Evolutionary conservation across 2,329 filamentous ascomycete species (phyloP), one percentile per base, ranked within the genome.

Genomic region (Cladosporium phlei): DNA sequence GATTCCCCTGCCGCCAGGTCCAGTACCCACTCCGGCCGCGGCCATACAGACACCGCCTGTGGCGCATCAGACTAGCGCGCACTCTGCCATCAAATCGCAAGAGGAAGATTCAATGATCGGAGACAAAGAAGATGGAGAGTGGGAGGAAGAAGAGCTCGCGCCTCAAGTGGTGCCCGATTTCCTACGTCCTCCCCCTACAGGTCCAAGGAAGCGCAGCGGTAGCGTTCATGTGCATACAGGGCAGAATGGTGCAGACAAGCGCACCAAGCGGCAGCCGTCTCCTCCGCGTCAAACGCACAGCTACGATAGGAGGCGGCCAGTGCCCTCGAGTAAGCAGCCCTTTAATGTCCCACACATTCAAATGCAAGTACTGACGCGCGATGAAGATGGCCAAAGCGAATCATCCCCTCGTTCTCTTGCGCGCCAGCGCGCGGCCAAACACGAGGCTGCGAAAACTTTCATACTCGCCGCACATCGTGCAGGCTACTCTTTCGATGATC

Each of bases 401-500:
- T 37, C 42, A 14, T 24, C 32, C 21, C 44, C 52, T 22, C 38
- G 37, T 40, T 37, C 47, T 21, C 16, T 40, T 16, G 20, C 38
- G 17, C 34, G 34, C 24, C 32, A 33, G 22, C 34, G 27, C 14
- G 40, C 47, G 37, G 37, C 43, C 21, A 49, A 49, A 28, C 47
- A 52, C 14, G 50, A 52, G 7, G 48, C 53, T 9, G 50, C 56
- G n/a, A 55, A 52, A 27, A 44, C 38, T 3, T 63, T 65, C 32
- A 49, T 65, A n/a, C 49, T 53, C 5, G 54, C 57, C 33, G 57
- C 75, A 50, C 61, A 72, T 44, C 60, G 64, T 29, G 71, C 86
- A 49, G 85, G 87, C 38, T 80, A 94, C 48, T 79, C 80, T 16
- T 95, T 83, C 59, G 75, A 84, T 46, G 77, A 87, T 50, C 83